Evolutionary conservation across 2,329 filamentous ascomycete genomes (phyloP), one percentile per base, ranked within the genome.

Genomic region (Emericellopsis atlantica): DNA sequence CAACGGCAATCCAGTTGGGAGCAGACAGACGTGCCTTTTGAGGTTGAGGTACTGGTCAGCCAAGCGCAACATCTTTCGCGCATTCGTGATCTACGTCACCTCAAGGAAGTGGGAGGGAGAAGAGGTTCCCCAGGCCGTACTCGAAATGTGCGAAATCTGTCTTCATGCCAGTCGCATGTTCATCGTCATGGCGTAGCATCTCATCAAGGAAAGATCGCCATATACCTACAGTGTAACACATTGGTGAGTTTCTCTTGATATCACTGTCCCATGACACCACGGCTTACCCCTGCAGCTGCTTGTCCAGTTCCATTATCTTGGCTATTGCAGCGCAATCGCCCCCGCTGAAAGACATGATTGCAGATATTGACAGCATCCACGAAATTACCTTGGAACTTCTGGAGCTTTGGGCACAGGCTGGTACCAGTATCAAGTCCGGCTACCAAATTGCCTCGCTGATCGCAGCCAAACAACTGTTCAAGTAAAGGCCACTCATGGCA

Each of bases 1-100:
- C 16, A 39, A 34, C 22, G 38, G 38, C 23, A 42, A 40, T 7
- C 36, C 36, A 15, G 40, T 40, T 9, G 39, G 40, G 6, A 41
- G 44, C 24, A 45, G 33, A 8, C 44, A 51, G 31, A 44, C 40
- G 5, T 42, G 40, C 11, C 40, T 46, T n/a, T 26, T 49, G 32
- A 40, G 46, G 8, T 34, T 50, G 29, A 40, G 48, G 14, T 49
- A 46, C 36, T 50, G 48, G 48, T 49, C 47, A 4, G 43, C 47
- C 1, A 50, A 46, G 36, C 47, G 48, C 31, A 40, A 44, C 16
- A 49, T 50, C 10, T 42, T 38, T n/a, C 40, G 48, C 14, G 46
- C 48, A 7, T 49, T 43, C 36, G 42, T 50, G 7, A 42, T 50
- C 15, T 45, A 48, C 21, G 48, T 41, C 10, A 45, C 48, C 12